Evolutionary conservation across 73 alveolate species (phyloP).

Genomic region (Effrenium voratum): DNA sequence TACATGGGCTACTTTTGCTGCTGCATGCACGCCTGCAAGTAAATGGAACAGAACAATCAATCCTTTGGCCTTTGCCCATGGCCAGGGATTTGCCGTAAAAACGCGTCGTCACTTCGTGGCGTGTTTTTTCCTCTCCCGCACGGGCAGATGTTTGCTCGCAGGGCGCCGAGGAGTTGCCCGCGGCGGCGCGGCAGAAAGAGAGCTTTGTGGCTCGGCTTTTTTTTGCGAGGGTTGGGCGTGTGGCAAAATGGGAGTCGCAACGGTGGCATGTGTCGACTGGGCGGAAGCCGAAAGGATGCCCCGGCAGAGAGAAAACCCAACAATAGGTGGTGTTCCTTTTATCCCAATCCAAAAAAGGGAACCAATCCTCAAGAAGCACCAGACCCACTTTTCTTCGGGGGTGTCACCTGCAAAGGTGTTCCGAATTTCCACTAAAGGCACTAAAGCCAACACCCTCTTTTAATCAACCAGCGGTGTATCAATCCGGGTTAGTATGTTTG

Average conservation of each 20-base stretch:
- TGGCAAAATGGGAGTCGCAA: neutral
- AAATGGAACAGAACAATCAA: neutral
- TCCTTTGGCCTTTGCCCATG: too few relatives aligned
- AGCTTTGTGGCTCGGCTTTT: neutral
- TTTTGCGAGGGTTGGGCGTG: neutral
- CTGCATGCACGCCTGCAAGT: neutral
- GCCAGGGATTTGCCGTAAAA: neutral
- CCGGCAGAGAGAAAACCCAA: neutral
- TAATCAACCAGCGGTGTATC: too few relatives aligned
- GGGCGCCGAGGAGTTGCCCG: neutral
- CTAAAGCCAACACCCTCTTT: too few relatives aligned
- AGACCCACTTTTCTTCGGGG: neutral
- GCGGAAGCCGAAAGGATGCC: neutral
- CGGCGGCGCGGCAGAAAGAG: conserved; percentile 14
- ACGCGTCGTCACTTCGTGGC: neutral
- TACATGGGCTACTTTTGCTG: too few relatives aligned
- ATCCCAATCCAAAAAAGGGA: neutral
- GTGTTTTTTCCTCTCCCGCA: neutral
- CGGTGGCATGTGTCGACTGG: neutral
- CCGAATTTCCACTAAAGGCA: too few relatives aligned
- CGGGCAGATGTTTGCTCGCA: neutral
- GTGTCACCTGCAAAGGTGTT: too few relatives aligned
- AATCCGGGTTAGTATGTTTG: too few relatives aligned
- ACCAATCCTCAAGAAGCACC: neutral
- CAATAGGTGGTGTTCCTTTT: neutral